Evolutionary conservation across 2,329 filamentous ascomycete genomes (phyloP), one percentile per base, ranked within the genome.

Genomic region (Fusarium globosum): DNA sequence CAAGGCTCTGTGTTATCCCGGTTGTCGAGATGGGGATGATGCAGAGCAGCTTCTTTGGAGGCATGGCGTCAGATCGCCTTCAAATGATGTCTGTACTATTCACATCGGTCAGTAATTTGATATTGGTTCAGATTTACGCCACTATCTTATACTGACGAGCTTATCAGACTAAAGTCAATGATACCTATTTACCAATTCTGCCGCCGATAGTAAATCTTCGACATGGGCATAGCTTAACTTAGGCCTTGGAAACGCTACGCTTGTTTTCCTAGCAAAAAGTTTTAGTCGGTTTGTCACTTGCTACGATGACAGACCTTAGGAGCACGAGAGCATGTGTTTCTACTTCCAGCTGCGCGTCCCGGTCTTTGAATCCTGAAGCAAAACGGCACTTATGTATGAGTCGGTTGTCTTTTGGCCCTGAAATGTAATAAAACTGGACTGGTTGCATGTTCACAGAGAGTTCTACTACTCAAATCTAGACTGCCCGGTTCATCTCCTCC

Each of bases 321-420:
- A 20, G 18, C 43, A 7, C 43, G 12, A 10, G n/a, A 7, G 43
- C 5, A 28, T 46, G 18, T 4, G 20, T 28, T 28, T 20, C 7
- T 1, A 46, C 23, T 14, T 46, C 1, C 43, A 28, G 23, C 43
- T 28, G 0, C 12, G 4, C 4, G 23, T 46, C 18, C 18, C 23
- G 0, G 2, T 46, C 43, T 28, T 28, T 4, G 12, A 10, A 14
- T 26, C 8, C 0, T 14, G 5, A 46, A 28, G 43, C 5, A 46
- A 28, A 28, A 28, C 12, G 18, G 43, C 43, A 14, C 12, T 45
- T 13, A 2, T 2, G 4, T 46, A 46, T 28, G 1, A 10, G 23
- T 28, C 23, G 12, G 18, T 7, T 28, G 23, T 46, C 43, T 46
- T 20, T 26, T 20, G 4, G 14, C 3, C 12, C 43, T 28, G 4